Base-by-base conservation (phyloP, 345 rosid genomes). In the Populus deltoides region DNA sequence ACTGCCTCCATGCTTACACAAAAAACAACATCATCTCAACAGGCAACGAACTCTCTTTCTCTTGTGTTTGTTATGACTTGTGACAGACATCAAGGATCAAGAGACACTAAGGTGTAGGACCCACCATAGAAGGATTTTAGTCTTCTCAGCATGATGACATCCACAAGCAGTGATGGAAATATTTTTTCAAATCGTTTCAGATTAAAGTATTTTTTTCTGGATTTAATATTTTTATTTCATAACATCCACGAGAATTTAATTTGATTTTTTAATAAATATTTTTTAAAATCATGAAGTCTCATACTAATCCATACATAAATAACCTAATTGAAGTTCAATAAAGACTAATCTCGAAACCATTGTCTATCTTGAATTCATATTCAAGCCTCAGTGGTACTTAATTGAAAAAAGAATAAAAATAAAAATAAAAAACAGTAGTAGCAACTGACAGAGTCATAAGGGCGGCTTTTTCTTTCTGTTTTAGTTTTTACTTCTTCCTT, bases 391-490 rank as follows among this genome's bases (percentile, higher is more conserved):
- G 8, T n/a, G 27, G 13, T 18, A 35, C 12, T 36, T 16, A 5
- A 35, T 7, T 62, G 49, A 75, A 41, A 25, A 74, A 15, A 38
- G 38, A 1, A 41, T 41, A n/a, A 74, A 13, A 74, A 38, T 62
- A 43, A 45, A 45, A 17, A 33, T 4, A 66, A 76, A 67, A 68
- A 43, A 77, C 47, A 41, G 47, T 0, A 41, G 47, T 9, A 41
- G 3, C 38, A 41, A 29, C 18, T 61, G 16, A 69, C 20, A 57
- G 62, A 71, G 49, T 77, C 65, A 61, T 33, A 22, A 70, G 80
- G 71, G 71, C 51, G 80, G 80, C 71, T 20, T 63, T 70, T 71
- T 70, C 24, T 61, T 18, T 57, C 47, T 20, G 41, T 25, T 61
- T 43, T 39, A 15, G 2, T 39, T 11, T 61, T 41, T 57, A 10